Base-by-base conservation (phyloP, 1,284 basidiomycete species). In the Cutaneotrichosporon sp. region DNA sequence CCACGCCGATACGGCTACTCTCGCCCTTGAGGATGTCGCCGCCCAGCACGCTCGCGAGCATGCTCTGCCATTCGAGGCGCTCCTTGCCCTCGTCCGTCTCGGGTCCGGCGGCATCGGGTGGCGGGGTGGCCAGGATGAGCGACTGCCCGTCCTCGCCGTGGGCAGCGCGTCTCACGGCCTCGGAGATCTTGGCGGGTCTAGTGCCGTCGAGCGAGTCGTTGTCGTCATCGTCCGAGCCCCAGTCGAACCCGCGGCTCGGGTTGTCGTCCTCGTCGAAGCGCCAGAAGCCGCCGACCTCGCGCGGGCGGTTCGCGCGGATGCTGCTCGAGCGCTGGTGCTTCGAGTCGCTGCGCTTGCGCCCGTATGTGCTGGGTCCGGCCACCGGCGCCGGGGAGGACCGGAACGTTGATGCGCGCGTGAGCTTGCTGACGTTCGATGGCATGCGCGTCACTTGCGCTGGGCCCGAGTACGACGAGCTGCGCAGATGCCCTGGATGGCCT, bases 21-120 rank as follows among this genome's bases (percentile, higher is more conserved):
- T 97, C 95, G 2, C 90, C 89, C 74, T 89, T 91, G 63, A 98
- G 84, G 7, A 98, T 93, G 72, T 97, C 93, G 16, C 95, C 94
- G 42, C 87, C 87, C 33, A 98, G 83, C 24, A 97, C 94, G 42
- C 92, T 95, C 10, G 91, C 87, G 43, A 97, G 85, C 88, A 97
- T 91, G 42, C 89, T 89, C 78, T 95, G 92, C 94, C 94, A 97
- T 78, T 95, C 93, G 51, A 95, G 81, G 29, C 94, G 84, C 69
- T 93, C 91, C 64, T 85, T 84, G 69, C 91, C 89, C 70, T 90
- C 87, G 49, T 85, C 68, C 11, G 71, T 67, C 27, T 71, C 69
- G 3, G 67, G 62, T 2, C 55, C 60, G 1, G 63, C 60, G 1
- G 63, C 36, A 29, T 67, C 62, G 9, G 59, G 58, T 14, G 66